Evolutionary conservation across 306 rosid species (phyloP).

Genomic region (Psophocarpus tetragonolobus): DNA sequence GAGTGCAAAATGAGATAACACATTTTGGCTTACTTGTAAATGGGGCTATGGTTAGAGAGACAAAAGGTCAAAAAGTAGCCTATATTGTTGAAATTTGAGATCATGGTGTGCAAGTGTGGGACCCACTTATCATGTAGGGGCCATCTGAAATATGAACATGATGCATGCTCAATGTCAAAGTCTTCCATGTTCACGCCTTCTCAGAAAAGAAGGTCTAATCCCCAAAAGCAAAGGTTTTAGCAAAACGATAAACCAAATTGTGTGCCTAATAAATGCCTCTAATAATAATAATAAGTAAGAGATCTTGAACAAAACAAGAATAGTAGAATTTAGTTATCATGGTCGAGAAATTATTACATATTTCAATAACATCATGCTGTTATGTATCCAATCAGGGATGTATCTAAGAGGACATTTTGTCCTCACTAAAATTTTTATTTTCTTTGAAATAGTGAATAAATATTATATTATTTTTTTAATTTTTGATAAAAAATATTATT

Average conservation of each 20-base stretch:
- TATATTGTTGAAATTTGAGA: conserved; percentile 32
- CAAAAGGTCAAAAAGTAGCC: conserved; percentile 44
- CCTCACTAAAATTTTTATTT: no score
- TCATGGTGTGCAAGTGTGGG: background rate
- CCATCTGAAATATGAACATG: conserved; percentile 5
- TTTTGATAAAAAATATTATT: no score
- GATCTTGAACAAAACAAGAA: background rate
- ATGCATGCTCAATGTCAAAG: conserved; percentile 30
- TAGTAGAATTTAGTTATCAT: background rate
- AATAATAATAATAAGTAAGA: background rate
- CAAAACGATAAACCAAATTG: background rate
- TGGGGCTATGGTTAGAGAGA: background rate
- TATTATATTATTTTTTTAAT: no score
- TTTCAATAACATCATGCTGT: no score
- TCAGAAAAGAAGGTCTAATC: background rate
- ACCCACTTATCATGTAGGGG: background rate
- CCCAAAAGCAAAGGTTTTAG: background rate
- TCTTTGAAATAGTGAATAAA: no score
- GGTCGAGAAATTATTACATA: no score
- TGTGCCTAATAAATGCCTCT: background rate
- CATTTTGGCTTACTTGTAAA: background rate
- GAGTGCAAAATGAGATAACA: background rate
- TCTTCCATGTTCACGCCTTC: conserved; percentile 5
- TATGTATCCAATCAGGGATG: no score
- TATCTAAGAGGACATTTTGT: no score